Evolutionary conservation across 768 basidiomycete species (phyloP), one percentile per base, ranked within the genome.

Genomic region (Suillus tomentosus): DNA sequence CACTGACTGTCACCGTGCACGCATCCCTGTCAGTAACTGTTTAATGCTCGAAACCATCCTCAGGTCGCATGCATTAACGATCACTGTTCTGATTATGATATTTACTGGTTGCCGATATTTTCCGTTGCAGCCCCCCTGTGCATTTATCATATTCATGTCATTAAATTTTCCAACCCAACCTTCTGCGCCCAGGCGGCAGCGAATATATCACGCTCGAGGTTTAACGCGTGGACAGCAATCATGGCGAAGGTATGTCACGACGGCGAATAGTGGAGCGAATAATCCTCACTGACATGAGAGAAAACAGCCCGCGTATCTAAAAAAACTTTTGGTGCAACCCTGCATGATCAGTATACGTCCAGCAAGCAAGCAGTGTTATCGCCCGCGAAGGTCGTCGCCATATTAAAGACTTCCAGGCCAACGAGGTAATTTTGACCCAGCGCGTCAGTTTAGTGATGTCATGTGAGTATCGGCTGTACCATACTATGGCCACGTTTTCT

Each of bases 1-100:
- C 19, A 70, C 67, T 10, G 2, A 71, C 70, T 53, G 70, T 58
- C 27, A 65, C 68, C 22, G 69, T 64, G 53, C 47, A 31, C 45
- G 47, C 60, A 53, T 42, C 47, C 34, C 31, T 43, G 9, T 54
- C 19, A 22, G 19, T 54, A 5, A 11, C 17, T 19, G 31, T 34
- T 36, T 11, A 34, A 54, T 54, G 10, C 51, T 34, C 4, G 11
- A 19, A 54, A 34, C 31, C 11, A 34, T 34, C 31, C 4, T 31
- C 9, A 14, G 17, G 8, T 53, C 50, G 7, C 3, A 7, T 27
- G 50, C 24, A 50, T 24, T 24, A 24, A 13, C 15, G n/a, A 48
- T 48, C 45, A 13, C n/a, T 27, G 8, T 53, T 53, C 27, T 47
- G 24, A 27, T 53, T 31, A 10, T 31, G 34, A 54, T 34, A 54